Base-by-base conservation (phyloP, 2,329 filamentous ascomycete genomes). In the Calonectria henricotiae region DNA sequence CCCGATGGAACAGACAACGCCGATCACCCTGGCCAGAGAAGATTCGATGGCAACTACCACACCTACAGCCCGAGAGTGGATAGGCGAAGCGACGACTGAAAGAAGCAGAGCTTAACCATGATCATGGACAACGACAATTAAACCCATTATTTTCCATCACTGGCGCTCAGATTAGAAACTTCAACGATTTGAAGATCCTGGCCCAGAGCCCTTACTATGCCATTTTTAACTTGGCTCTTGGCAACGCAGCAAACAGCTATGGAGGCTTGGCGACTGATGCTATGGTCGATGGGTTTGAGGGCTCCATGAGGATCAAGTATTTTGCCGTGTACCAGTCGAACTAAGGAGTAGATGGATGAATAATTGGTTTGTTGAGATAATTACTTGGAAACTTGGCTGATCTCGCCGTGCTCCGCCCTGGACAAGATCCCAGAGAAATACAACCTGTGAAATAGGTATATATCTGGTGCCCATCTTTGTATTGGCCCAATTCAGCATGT, bases 171-270 rank as follows among this genome's bases (percentile, higher is more conserved):
- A 30, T 66, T 15, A 51, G 63, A 20, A 49, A 43, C 23, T 20
- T 30, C 7, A 20, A 58, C 8, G n/a, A 66, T 13, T 60, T 51
- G 63, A 47, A 65, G 49, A 46, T 58, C 5, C 25, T 65, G 5
- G 62, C 49, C 8, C 13, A 46, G 39, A 44, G n/a, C 13, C 62
- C 62, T 2, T 65, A 55, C n/a, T 65, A 15, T 46, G n/a, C 13
- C 47, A 65, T 55, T 37, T 35, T 65, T n/a, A 43, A 65, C 30
- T n/a, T 65, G 11, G 62, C 62, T 5, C 5, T 65, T 20, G 47
- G 62, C 9, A 17, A 11, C 1, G 4, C 15, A 1, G 12, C 20
- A 5, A 17, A 30, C 25, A 61, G 51, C 51, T 61, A 61, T 6
- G 55, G 37, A 6, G 55, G 39, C 11, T 25, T 61, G 8, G 23